These are phyloP conservation scores for Globisporangium takayamanum DNA, from an alignment of 352 stramenopile species.

Conservation along the genomic window DNA sequence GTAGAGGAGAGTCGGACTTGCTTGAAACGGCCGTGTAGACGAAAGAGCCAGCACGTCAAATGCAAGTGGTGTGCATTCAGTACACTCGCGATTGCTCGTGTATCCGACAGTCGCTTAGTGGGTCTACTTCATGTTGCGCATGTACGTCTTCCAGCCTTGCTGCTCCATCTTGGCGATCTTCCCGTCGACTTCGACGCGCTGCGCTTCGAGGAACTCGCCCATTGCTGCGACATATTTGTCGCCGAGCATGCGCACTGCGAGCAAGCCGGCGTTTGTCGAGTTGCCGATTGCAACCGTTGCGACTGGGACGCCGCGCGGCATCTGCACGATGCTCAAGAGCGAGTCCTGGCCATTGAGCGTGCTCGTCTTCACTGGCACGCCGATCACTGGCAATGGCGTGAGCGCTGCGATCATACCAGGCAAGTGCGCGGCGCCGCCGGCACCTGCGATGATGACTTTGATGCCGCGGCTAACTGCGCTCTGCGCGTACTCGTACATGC, in stretches of 20 bases:
- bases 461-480: constrained; percentile 85
- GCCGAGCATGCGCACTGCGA: constrained; percentile 95
- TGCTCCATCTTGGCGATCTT: constrained; percentile 89
- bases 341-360: constrained; percentile 97
- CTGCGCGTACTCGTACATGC: constrained; percentile 95
- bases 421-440: constrained; percentile 96
- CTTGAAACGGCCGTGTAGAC: too few relatives aligned
- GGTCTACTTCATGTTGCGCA: constrained; percentile 53
- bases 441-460: constrained; percentile 93
- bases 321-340: constrained; percentile 98
- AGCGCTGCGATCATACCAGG: constrained; percentile 92
- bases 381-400: constrained; percentile 89
- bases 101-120: constrained; percentile 18
- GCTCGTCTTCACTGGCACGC: constrained; percentile 97
- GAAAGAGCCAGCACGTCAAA: not conserved
- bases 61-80: not conserved
- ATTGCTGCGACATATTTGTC: constrained; percentile 83
- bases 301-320: constrained; percentile 96
- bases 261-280: constrained; percentile 95
- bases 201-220: constrained; percentile 88
- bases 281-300: constrained; percentile 98
- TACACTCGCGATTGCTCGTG: not conserved
- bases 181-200: constrained; percentile 90
- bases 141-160: constrained; percentile 89
- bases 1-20: too few relatives aligned